Evolutionary conservation across 192 early-diverging fungal species (phyloP), one percentile per base, ranked within the genome.

Genomic region (Geranomyces variabilis): DNA sequence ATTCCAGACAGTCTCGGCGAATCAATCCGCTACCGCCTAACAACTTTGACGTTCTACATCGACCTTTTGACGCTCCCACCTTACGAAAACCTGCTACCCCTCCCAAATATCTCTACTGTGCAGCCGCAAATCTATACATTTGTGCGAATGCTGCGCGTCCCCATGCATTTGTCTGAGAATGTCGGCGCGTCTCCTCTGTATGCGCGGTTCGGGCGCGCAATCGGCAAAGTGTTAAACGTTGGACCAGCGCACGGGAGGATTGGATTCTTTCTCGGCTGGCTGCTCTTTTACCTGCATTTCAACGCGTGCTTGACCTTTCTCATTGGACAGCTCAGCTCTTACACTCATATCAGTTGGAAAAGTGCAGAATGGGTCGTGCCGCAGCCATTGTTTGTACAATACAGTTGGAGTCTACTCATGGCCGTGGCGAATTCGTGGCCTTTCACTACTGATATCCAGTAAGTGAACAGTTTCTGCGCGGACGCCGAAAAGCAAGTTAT

Each of bases 391-490:
- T 70, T 22, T 26, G 41, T 15, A 3, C 68, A 70, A 56, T 70
- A 70, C 29, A 41, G 56, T 7, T 70, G 68, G 68, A 44, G 33
- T 22, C 3, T 70, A 12, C 57, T 70, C 56, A 61, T 61, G 68
- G 68, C 68, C 21, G 57, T 70, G 26, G 68, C 33, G 0, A 70
- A 70, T 26, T 57, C 51, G 14, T 70, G 68, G 68, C 68, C 68
- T 5, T 70, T 70, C 17, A 70, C 68, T 29, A 64, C 41, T 10
- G 14, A 31, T 3, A 41, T 64, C 41, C 19, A 19, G 51, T 57
- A 36, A 70, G 68, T 56, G 13, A 22, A 56, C 21, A 19, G 30
- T 0, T 0, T 4, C 33, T 53, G 14, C 49, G 62, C n/a, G 21
- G n/a, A n/a, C n/a, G n/a, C n/a, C n/a, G n/a, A n/a, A n/a, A n/a